Conservation (phyloP, 805 yeast genomes). For the Candida wancherniae region DNA sequence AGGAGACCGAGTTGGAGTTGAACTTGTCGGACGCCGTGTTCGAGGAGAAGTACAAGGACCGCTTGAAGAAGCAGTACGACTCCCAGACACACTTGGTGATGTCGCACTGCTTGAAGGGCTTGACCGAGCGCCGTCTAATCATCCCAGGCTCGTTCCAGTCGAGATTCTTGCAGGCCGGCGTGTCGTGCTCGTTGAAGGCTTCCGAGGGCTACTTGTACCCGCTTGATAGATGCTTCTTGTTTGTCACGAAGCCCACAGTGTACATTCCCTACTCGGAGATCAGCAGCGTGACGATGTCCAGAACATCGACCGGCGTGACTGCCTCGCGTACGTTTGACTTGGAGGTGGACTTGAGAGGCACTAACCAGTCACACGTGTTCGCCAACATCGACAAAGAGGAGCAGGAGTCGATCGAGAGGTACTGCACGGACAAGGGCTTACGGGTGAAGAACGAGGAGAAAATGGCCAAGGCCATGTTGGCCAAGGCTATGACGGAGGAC, state of each 20-base stretch:
- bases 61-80: slow-evolving; percentile 71
- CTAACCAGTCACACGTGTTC: slow-evolving; percentile 67
- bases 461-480: slow-evolving; percentile 76
- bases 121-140: slow-evolving; percentile 79
- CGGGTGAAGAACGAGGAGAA: slow-evolving; percentile 84
- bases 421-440: slow-evolving; percentile 70
- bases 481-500: slow-evolving; percentile 64
- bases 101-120: slow-evolving; percentile 82
- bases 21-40: slow-evolving; percentile 81
- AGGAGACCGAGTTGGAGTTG: slow-evolving; percentile 84
- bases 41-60: slow-evolving; percentile 67
- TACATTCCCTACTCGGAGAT: slow-evolving; percentile 86
- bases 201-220: slow-evolving; percentile 92
- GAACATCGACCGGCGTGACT: slow-evolving; percentile 74
- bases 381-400: slow-evolving; percentile 89
- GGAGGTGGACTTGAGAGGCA: slow-evolving; percentile 66
- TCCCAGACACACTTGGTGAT: slow-evolving; percentile 82
- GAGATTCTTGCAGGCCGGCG: slow-evolving; percentile 75
- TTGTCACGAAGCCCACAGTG: slow-evolving; percentile 90
- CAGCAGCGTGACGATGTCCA: slow-evolving; percentile 70
- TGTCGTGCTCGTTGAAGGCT: slow-evolving; percentile 89
- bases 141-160: slow-evolving; percentile 81
- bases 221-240: slow-evolving; percentile 85
- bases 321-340: slow-evolving; percentile 90
- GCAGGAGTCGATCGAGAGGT: slow-evolving; percentile 72